Evolutionary conservation across 306 rosid genomes (phyloP).

Genomic region (Carpinus fangiana): DNA sequence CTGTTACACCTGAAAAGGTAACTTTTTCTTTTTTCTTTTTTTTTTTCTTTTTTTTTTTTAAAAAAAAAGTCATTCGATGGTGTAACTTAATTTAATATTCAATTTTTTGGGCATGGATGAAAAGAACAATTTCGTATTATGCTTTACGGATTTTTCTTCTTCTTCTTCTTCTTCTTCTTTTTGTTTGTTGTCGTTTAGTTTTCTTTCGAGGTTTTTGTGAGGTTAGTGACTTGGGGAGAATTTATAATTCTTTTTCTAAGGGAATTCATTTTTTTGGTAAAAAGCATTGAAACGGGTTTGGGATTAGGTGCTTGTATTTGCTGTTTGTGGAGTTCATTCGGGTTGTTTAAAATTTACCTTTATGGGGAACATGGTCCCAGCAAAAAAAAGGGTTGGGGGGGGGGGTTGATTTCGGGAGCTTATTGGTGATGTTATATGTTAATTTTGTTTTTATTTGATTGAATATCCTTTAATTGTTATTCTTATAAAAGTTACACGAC

Average conservation of each 20-base stretch:
- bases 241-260: no score
- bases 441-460: not conserved
- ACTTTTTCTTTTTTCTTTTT: not conserved
- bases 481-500: not conserved
- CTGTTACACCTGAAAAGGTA: slow-evolving; percentile 89
- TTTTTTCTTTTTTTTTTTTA: no score
- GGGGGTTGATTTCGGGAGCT: not conserved
- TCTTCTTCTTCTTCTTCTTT: not conserved
- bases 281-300: not conserved
- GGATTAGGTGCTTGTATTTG: not conserved
- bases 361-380: not conserved
- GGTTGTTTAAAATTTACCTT: not conserved
- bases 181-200: not conserved
- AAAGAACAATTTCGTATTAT: not conserved
- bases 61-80: not conserved
- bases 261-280: not conserved
- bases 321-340: not conserved
- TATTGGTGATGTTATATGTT: not conserved
- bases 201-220: not conserved
- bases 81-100: not conserved
- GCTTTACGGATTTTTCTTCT: not conserved
- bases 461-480: not conserved
- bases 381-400: no score
- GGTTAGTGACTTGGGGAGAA: not conserved
- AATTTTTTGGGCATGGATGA: not conserved